phyloP scores from a whole-genome alignment of 495 filamentous ascomycete species.

The Xylaria sp. region DNA sequence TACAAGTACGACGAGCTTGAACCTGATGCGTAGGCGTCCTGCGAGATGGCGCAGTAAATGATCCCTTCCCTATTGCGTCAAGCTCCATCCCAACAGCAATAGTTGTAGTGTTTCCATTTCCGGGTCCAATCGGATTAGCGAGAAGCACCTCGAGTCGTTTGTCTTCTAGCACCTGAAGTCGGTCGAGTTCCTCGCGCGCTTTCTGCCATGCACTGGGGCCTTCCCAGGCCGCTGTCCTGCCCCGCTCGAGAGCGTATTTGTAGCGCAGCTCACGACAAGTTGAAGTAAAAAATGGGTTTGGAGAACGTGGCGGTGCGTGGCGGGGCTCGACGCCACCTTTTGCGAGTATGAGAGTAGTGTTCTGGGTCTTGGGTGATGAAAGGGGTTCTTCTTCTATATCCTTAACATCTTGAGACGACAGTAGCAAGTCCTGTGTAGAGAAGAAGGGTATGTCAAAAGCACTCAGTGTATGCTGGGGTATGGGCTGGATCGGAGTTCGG shows the following conservation, averaged over 20 bases:
- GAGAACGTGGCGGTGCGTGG: slow-evolving; percentile 18
- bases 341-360: background rate
- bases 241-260: slow-evolving; percentile 32
- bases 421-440: slow-evolving; percentile 52
- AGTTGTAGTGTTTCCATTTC: background rate
- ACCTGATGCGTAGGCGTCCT: slow-evolving; percentile 1
- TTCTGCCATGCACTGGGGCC: slow-evolving; percentile 22
- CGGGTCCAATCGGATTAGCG: background rate
- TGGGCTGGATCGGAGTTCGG: slow-evolving; percentile 1
- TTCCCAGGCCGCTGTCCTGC: slow-evolving; percentile 34
- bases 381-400: slow-evolving; percentile 46
- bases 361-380: slow-evolving; percentile 26
- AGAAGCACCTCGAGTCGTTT: slow-evolving; percentile 19
- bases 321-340: slow-evolving; percentile 4
- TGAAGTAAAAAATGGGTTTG: slow-evolving; percentile 34
- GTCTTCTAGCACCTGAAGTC: slow-evolving; percentile 29
- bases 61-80: background rate
- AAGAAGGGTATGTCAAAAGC: slow-evolving; percentile 42
- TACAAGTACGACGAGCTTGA: background rate
- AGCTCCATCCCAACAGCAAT: background rate
- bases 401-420: slow-evolving; percentile 56
- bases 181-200: slow-evolving; percentile 28
- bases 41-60: background rate
- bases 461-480: slow-evolving; percentile 6
- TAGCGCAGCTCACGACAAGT: slow-evolving; percentile 26